Evolutionary conservation across 2,329 filamentous ascomycete species (phyloP).

Genomic region (Phoma sp.): DNA sequence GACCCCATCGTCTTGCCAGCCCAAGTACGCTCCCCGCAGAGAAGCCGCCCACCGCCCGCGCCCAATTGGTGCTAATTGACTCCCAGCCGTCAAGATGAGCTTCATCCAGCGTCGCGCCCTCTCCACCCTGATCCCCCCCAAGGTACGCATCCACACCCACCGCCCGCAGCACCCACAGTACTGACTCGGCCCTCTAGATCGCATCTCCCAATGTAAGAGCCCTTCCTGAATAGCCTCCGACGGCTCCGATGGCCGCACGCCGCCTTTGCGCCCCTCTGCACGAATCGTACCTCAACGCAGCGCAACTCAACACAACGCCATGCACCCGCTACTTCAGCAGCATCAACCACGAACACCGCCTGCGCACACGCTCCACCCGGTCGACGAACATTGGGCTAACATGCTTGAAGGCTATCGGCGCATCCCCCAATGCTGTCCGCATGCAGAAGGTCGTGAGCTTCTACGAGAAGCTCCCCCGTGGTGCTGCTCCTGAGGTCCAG

Average conservation of each 20-base stretch:
- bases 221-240: slow-evolving; percentile 14
- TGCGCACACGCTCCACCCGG: neutral
- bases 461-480: slow-evolving; percentile 98
- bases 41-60: slow-evolving; percentile 14
- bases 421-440: slow-evolving; percentile 91
- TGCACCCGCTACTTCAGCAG: neutral
- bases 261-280: neutral
- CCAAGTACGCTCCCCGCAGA: slow-evolving; percentile 38
- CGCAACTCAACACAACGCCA: too few species aligned
- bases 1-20: slow-evolving; percentile 46
- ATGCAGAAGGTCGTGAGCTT: slow-evolving; percentile 99
- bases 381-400: slow-evolving; percentile 26
- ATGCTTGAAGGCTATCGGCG: slow-evolving; percentile 79
- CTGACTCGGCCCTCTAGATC: slow-evolving; percentile 65
- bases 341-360: neutral
- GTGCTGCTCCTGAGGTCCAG: slow-evolving; percentile 83
- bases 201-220: slow-evolving; percentile 82
- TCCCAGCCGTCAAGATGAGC: slow-evolving; percentile 76
- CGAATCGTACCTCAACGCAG: neutral
- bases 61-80: slow-evolving; percentile 49
- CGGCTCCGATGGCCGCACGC: slow-evolving; percentile 11
- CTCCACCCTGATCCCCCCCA: slow-evolving; percentile 98
- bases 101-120: slow-evolving; percentile 89
- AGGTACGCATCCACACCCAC: slow-evolving; percentile 67
- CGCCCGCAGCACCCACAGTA: slow-evolving; percentile 16